A percentile compares a stretch with the other conserved stretches of the same genome.
Conservation (phyloP, 2,329 filamentous ascomycete species). For the Scedosporium minutisporum region DNA sequence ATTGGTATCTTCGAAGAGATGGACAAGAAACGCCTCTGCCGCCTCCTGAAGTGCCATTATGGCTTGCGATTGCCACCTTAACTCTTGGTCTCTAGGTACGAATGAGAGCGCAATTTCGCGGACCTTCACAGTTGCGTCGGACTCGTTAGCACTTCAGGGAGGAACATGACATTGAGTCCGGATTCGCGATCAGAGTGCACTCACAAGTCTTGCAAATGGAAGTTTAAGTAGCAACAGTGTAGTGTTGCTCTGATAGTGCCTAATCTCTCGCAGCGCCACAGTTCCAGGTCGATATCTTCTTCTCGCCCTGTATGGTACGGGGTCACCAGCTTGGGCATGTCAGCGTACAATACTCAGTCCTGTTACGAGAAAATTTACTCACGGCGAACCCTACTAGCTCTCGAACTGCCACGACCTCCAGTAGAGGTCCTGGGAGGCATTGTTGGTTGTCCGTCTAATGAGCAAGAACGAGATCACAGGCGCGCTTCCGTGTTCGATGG, state of each 20-base stretch:
- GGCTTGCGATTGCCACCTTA: constrained; percentile 94
- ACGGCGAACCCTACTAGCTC: constrained; percentile 1
- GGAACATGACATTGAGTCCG: neutral
- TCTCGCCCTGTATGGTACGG: constrained; percentile 51
- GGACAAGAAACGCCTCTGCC: constrained; percentile 90
- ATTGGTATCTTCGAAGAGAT: constrained; percentile 94
- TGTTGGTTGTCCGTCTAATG: neutral
- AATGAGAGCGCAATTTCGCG: constrained; percentile 64
- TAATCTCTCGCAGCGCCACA: constrained; percentile 81
- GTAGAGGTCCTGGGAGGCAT: neutral
- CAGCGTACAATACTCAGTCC: neutral
- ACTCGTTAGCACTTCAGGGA: neutral
- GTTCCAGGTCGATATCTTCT: constrained; percentile 70
- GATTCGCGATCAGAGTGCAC: constrained; percentile 11
- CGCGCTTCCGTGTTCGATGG: too few species aligned
- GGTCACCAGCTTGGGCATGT: constrained; percentile 55
- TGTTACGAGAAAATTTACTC: neutral
- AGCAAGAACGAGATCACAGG: too few species aligned
- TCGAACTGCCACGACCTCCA: neutral
- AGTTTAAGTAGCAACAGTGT: constrained; percentile 77
- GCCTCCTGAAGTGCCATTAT: constrained; percentile 91
- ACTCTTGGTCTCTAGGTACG: constrained; percentile 53
- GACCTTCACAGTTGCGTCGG: constrained; percentile 29
- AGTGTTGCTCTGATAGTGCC: constrained; percentile 79
- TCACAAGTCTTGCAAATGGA: constrained; percentile 67